A percentile compares a stretch with the other conserved stretches of the same genome.
phyloP scores from a whole-genome alignment of 768 basidiomycete species.

The Leccinum subgranulosum region DNA sequence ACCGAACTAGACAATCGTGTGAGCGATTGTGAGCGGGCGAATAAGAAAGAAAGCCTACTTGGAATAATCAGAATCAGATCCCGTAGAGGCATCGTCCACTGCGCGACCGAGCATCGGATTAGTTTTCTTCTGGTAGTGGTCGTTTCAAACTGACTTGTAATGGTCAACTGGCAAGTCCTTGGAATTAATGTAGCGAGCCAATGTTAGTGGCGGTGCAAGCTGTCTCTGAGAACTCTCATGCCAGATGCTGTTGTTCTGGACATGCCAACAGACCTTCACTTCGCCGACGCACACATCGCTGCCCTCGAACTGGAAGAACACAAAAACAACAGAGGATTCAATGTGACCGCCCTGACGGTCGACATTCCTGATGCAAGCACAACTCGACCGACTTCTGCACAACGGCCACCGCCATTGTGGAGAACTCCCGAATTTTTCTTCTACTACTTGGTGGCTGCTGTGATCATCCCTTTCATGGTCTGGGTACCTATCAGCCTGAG shows the following conservation, averaged over 20 bases:
- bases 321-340: slow-evolving; percentile 29
- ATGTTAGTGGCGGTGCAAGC: slow-evolving; percentile 20
- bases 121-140: slow-evolving; percentile 16
- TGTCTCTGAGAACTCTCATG: not conserved
- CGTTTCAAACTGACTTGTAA: slow-evolving; percentile 25
- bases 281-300: slow-evolving; percentile 1
- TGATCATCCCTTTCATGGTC: slow-evolving; percentile 70
- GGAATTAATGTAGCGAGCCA: not conserved
- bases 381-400: slow-evolving; percentile 21
- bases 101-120: slow-evolving; percentile 35
- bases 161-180: slow-evolving; percentile 5
- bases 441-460: slow-evolving; percentile 60
- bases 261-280: slow-evolving; percentile 36
- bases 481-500: slow-evolving; percentile 76
- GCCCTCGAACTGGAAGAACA: slow-evolving; percentile 18
- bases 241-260: slow-evolving; percentile 26
- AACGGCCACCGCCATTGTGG: slow-evolving; percentile 60
- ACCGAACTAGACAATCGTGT: slow-evolving; percentile 26
- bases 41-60: slow-evolving; percentile 53
- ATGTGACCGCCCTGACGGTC: slow-evolving; percentile 46
- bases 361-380: slow-evolving; percentile 46
- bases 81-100: slow-evolving; percentile 89
- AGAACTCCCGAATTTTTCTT: slow-evolving; percentile 73
- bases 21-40: slow-evolving; percentile 5
- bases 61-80: slow-evolving; percentile 94